Evolutionary conservation across 768 basidiomycete genomes (phyloP).

Genomic region (Tephrocybe rancida): DNA sequence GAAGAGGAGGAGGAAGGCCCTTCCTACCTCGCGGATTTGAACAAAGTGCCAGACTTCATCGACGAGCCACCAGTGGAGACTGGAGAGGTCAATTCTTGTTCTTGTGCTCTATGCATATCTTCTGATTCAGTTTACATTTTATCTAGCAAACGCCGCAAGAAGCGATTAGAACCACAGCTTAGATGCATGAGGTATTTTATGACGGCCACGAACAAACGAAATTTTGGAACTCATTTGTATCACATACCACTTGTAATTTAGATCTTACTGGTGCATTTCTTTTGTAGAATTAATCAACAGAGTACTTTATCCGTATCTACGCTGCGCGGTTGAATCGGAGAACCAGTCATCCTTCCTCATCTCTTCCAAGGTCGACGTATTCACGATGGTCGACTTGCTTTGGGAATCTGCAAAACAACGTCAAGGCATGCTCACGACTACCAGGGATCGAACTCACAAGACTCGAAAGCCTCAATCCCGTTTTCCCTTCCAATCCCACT

Average conservation of each 20-base stretch:
- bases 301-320: conserved; percentile 61
- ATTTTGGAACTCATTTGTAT: conserved; percentile 15
- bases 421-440: background rate
- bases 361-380: conserved; percentile 65
- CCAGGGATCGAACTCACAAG: conserved; percentile 52
- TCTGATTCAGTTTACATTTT: conserved; percentile 12
- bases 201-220: conserved; percentile 9
- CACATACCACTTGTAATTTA: conserved; percentile 21
- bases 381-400: conserved; percentile 80
- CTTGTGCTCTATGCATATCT: background rate
- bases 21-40: conserved; percentile 85
- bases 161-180: conserved; percentile 58
- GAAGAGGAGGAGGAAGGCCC: conserved; percentile 91
- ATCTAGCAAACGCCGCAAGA: conserved; percentile 49
- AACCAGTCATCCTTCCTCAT: conserved; percentile 80
- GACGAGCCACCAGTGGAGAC: conserved; percentile 83
- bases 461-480: conserved; percentile 77
- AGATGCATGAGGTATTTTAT: conserved; percentile 10
- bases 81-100: conserved; percentile 49
- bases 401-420: conserved; percentile 62
- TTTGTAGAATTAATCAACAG: conserved; percentile 10
- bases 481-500: conserved; percentile 90
- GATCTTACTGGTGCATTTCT: conserved; percentile 4
- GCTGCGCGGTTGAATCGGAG: conserved; percentile 51
- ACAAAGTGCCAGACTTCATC: conserved; percentile 89